phyloP scores from a whole-genome alignment of 2,329 filamentous ascomycete species.

The Cytospora paraplurivora region DNA sequence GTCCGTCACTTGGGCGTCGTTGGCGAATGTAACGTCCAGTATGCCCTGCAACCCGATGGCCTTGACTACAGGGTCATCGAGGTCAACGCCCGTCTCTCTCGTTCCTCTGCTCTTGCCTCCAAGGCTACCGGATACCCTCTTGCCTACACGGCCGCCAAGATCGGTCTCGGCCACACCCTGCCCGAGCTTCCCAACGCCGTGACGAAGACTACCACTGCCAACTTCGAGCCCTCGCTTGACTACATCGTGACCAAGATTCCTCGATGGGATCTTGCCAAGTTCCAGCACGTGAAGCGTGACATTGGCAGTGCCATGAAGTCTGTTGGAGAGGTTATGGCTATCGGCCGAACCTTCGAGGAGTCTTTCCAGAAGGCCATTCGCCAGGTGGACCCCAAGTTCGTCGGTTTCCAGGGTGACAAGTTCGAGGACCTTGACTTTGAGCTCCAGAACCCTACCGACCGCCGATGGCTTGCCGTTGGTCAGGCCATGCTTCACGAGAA shows the following conservation, averaged over 20 bases:
- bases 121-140: conserved; percentile 97
- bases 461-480: conserved; percentile 94
- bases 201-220: conserved; percentile 97
- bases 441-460: conserved; percentile 90
- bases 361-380: conserved; percentile 99
- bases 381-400: conserved; percentile 88
- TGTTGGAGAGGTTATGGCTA: conserved; percentile 98
- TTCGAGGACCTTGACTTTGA: conserved; percentile 92
- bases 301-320: conserved; percentile 99
- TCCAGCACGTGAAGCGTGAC: conserved; percentile 96
- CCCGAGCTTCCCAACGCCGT: conserved; percentile 97
- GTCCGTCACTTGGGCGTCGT: conserved; percentile 96
- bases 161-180: conserved; percentile 91
- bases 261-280: conserved; percentile 97
- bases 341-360: conserved; percentile 97
- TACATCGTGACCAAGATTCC: conserved; percentile 99
- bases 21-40: conserved; percentile 99
- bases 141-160: conserved; percentile 97
- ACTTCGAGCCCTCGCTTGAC: conserved; percentile 96
- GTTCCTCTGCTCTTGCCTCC: conserved; percentile 92
- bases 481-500: conserved; percentile 97
- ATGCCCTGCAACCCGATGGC: conserved; percentile 92
- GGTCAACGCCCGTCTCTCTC: conserved; percentile 93
- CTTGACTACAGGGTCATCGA: conserved; percentile 99
- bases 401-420: conserved; percentile 93